phyloP scores from a whole-genome alignment of 192 early-diverging fungal species.

The Gigaspora rosea region DNA sequence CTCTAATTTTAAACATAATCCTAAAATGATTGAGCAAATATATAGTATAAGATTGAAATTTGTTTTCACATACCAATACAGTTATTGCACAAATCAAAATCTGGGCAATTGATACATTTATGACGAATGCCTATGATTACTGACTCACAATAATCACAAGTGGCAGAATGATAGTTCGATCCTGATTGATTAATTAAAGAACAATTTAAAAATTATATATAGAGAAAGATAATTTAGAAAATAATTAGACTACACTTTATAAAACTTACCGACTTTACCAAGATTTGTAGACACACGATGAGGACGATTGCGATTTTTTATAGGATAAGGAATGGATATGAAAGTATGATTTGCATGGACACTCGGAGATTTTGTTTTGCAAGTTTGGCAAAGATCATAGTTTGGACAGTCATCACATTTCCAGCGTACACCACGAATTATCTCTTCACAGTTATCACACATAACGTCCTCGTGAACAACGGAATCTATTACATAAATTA shows the following conservation, averaged over 20 bases:
- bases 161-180: constrained; percentile 31
- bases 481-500: constrained; percentile 7
- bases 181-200: background rate
- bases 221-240: background rate
- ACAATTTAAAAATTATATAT: background rate
- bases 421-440: constrained; percentile 52
- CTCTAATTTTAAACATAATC: background rate
- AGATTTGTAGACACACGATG: background rate
- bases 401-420: constrained; percentile 56
- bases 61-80: constrained; percentile 44
- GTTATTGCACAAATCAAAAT: constrained; percentile 59
- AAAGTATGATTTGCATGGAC: constrained; percentile 40
- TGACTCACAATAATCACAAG: constrained; percentile 60
- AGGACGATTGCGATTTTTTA: background rate
- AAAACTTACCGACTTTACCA: background rate
- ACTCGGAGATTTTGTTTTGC: constrained; percentile 34
- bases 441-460: constrained; percentile 57
- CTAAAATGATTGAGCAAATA: background rate
- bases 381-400: constrained; percentile 55
- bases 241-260: background rate
- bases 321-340: constrained; percentile 36
- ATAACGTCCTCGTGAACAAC: constrained; percentile 44
- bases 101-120: constrained; percentile 58
- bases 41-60: background rate
- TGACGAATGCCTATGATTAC: constrained; percentile 57